phyloP scores from a whole-genome alignment of 2,329 filamentous ascomycete genomes.

The Neopestalotiopsis rosae region DNA sequence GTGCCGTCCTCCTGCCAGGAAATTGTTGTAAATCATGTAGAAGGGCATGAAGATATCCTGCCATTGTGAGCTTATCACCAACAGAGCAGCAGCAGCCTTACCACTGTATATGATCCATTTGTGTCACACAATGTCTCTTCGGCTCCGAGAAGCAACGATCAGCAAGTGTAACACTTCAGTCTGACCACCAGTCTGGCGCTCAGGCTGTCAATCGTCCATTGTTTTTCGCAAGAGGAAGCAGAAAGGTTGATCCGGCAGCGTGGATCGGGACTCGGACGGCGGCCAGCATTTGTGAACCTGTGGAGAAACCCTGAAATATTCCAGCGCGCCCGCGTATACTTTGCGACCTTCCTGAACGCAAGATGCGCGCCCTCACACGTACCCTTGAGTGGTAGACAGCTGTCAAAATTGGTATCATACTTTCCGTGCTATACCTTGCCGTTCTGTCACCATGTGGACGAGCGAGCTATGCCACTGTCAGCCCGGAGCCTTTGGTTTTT shows the following conservation, averaged over 20 bases:
- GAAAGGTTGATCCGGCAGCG: background rate
- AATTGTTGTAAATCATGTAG: background rate
- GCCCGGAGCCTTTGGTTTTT: background rate
- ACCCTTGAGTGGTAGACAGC: background rate
- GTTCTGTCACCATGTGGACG: background rate
- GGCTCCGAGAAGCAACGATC: background rate
- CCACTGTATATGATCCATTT: background rate
- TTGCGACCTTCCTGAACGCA: too few relatives aligned
- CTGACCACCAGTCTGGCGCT: background rate
- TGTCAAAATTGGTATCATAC: background rate
- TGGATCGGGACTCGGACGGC: background rate
- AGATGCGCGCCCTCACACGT: too few relatives aligned
- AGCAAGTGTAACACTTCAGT: background rate
- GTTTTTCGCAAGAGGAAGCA: background rate
- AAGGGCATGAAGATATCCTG: background rate
- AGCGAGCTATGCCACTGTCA: background rate
- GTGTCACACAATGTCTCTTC: background rate
- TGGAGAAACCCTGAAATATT: slow-evolving; percentile 1
- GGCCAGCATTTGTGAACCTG: background rate
- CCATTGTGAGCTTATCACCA: background rate
- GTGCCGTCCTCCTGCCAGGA: background rate
- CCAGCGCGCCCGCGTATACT: background rate
- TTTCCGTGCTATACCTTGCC: background rate
- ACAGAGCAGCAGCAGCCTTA: background rate
- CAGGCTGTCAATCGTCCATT: background rate